Conservation (phyloP, 1,139 yeast species). For the Geotrichum bryndzae region DNA sequence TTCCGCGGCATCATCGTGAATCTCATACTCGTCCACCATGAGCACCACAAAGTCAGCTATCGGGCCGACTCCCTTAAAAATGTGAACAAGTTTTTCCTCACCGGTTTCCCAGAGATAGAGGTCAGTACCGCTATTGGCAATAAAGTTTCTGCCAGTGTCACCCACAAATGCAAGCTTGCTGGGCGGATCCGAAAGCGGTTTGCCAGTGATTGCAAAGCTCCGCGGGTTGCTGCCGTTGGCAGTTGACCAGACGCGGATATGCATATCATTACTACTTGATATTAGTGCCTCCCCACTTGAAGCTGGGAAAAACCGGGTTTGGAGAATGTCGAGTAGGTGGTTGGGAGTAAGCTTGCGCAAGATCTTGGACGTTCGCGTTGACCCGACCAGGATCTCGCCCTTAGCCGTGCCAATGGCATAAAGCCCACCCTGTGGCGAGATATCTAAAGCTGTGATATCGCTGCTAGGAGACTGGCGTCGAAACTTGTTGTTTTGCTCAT, state of each 20-base stretch:
- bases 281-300: slow-evolving; percentile 44
- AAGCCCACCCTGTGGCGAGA: slow-evolving; percentile 32
- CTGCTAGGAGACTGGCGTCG: not conserved
- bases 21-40: slow-evolving; percentile 30
- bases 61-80: slow-evolving; percentile 29
- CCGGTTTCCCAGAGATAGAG: slow-evolving; percentile 67
- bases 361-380: slow-evolving; percentile 9
- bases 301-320: slow-evolving; percentile 50
- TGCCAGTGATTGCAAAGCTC: slow-evolving; percentile 44
- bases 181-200: slow-evolving; percentile 31
- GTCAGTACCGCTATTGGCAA: slow-evolving; percentile 39
- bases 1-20: slow-evolving; percentile 8
- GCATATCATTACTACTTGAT: slow-evolving; percentile 52
- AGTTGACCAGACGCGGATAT: slow-evolving; percentile 52
- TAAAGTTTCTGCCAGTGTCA: slow-evolving; percentile 60
- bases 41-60: slow-evolving; percentile 19
- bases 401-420: slow-evolving; percentile 41
- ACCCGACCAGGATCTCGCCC: slow-evolving; percentile 39
- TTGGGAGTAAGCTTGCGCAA: slow-evolving; percentile 26
- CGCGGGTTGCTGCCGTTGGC: slow-evolving; percentile 46
- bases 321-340: slow-evolving; percentile 45
- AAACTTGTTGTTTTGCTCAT: not conserved
- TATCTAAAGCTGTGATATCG: slow-evolving; percentile 33
- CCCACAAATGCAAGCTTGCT: slow-evolving; percentile 44
- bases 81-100: slow-evolving; percentile 42